Conservation (phyloP, 2,329 filamentous ascomycete genomes). For the Xylaria sp. region DNA sequence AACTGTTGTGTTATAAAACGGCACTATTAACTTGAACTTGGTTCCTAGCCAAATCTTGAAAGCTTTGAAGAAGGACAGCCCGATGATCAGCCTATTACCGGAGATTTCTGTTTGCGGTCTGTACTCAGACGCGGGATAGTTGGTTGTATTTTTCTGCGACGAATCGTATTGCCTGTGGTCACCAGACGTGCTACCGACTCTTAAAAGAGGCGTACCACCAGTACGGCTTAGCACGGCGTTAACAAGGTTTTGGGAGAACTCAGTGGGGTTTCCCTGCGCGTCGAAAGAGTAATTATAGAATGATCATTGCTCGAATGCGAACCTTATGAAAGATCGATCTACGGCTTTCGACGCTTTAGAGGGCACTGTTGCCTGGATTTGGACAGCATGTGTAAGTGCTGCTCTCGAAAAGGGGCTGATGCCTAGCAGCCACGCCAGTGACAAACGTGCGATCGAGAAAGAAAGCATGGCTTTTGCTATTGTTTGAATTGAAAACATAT, state of each 20-base stretch:
- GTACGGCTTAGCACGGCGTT: conserved; percentile 31
- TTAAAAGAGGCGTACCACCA: conserved; percentile 32
- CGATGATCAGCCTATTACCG: conserved; percentile 20
- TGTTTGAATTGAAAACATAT: not conserved
- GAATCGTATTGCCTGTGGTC: conserved; percentile 31
- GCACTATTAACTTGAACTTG: conserved; percentile 34
- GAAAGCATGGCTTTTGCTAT: conserved; percentile 4
- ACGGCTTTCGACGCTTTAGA: conserved; percentile 18
- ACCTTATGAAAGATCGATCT: conserved; percentile 34
- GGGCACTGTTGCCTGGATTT: conserved; percentile 14
- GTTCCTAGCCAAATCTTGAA: conserved; percentile 35
- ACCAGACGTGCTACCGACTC: conserved; percentile 34
- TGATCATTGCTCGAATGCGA: conserved; percentile 34
- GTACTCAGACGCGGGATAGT: conserved; percentile 30
- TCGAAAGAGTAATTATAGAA: conserved; percentile 37
- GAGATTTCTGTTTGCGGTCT: conserved; percentile 24
- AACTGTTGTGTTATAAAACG: conserved; percentile 29
- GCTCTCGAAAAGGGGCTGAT: conserved; percentile 11
- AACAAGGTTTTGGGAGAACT: conserved; percentile 35
- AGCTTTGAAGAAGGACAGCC: conserved; percentile 33
- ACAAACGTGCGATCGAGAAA: not conserved
- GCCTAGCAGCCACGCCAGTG: not conserved
- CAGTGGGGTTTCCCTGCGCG: conserved; percentile 30
- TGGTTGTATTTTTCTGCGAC: conserved; percentile 31
- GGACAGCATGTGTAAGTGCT: conserved; percentile 19